Evolutionary conservation across 2,329 filamentous ascomycete species (phyloP).

Genomic region (Aspergillus fumigatus): DNA sequence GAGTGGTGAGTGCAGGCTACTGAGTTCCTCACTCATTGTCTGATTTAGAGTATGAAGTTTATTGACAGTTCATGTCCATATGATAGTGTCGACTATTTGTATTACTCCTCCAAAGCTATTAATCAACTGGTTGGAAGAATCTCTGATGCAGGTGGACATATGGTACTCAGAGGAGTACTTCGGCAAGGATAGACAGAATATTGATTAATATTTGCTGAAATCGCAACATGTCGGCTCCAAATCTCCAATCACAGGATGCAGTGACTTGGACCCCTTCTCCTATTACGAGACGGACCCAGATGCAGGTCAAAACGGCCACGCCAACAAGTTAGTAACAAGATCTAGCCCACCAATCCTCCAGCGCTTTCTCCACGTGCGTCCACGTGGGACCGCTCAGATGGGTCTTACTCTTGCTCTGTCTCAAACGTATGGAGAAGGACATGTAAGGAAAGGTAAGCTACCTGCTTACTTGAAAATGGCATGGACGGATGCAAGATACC

Average conservation of each 20-base stretch:
- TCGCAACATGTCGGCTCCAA: background rate
- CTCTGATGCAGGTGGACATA: background rate
- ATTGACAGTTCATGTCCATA: background rate
- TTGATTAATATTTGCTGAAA: background rate
- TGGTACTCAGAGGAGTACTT: background rate
- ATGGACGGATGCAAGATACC: conserved; percentile 15
- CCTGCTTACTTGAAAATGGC: conserved; percentile 23
- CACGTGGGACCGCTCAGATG: conserved; percentile 33
- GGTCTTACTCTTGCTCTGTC: conserved; percentile 16
- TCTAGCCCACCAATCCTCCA: conserved; percentile 9
- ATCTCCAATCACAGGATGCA: background rate
- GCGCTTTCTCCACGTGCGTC: conserved; percentile 28
- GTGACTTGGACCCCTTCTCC: background rate
- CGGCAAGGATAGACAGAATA: background rate
- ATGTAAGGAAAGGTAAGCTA: conserved; percentile 16
- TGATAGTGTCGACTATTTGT: background rate
- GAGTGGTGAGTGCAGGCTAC: background rate
- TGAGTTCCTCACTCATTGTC: background rate
- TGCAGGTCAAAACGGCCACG: conserved; percentile 6
- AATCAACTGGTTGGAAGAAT: background rate
- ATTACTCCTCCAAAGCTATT: background rate
- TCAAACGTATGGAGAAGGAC: background rate
- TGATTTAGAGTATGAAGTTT: background rate
- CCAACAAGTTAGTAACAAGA: background rate
- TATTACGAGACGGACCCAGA: background rate